A percentile compares a stretch with the other conserved stretches of the same genome.
Conservation (phyloP, 2,329 filamentous ascomycete genomes). For the Fusarium sp. region DNA sequence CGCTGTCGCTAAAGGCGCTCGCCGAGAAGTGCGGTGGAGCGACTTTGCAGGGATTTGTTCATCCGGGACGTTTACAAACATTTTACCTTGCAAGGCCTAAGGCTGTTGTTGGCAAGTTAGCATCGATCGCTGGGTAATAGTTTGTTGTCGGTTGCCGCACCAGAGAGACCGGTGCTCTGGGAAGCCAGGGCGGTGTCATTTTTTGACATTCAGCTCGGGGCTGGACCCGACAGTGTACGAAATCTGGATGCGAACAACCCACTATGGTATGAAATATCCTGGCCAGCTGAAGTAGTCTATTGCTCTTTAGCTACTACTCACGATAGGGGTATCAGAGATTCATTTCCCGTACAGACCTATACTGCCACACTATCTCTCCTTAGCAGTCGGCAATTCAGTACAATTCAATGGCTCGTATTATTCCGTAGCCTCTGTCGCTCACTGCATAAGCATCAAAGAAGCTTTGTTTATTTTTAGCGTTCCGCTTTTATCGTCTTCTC, state of each 20-base stretch:
- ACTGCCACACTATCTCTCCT: conserved; percentile 9
- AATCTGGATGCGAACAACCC: conserved; percentile 19
- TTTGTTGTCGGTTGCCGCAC: conserved; percentile 27
- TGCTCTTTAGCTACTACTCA: neutral
- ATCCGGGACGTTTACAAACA: conserved; percentile 8
- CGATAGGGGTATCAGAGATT: conserved; percentile 6
- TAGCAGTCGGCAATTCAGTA: neutral
- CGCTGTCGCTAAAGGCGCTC: conserved; percentile 21
- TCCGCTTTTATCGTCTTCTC: neutral
- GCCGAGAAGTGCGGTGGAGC: conserved; percentile 31
- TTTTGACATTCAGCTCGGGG: conserved; percentile 17
- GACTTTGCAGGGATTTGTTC: conserved; percentile 23
- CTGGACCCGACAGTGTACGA: conserved; percentile 5
- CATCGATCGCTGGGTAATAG: conserved; percentile 15
- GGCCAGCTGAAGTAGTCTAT: neutral
- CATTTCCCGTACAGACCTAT: conserved; percentile 16
- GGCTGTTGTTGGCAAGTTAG: neutral
- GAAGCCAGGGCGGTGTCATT: neutral
- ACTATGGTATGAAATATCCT: neutral
- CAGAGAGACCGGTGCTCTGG: conserved; percentile 9
- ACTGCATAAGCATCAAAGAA: neutral
- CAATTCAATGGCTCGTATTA: neutral
- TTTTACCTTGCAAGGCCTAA: neutral
- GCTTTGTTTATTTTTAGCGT: conserved; percentile 32
- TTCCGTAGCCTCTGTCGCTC: neutral